Conservation (phyloP, 2,329 filamentous ascomycete species). For the Dactylellina leptospora region DNA sequence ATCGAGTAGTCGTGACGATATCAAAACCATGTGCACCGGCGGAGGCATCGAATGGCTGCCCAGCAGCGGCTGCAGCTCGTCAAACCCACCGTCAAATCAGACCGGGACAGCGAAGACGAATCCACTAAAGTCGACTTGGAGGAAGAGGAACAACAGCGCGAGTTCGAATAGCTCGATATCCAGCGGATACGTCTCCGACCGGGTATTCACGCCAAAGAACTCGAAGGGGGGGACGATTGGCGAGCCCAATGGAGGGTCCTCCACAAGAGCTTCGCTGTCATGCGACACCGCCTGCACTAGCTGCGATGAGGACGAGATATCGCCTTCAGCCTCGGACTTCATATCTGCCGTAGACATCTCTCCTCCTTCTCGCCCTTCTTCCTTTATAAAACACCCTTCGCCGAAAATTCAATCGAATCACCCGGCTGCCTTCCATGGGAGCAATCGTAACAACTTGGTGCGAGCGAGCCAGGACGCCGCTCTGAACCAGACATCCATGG, state of each 20-base stretch:
- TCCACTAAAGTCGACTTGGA: no score
- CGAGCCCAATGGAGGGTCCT: slow-evolving; percentile 12
- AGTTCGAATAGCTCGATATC: no score
- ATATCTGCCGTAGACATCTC: background rate
- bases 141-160: no score
- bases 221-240: no score
- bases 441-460: background rate
- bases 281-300: slow-evolving; percentile 18
- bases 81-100: background rate
- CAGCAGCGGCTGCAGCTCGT: background rate
- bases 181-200: no score
- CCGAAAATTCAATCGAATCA: background rate
- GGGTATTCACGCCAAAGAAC: slow-evolving; percentile 17
- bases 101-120: background rate
- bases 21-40: slow-evolving; percentile 37
- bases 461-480: background rate
- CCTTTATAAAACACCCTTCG: background rate
- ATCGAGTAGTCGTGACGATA: background rate
- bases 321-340: background rate
- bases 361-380: background rate
- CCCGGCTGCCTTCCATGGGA: slow-evolving; percentile 13
- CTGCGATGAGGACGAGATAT: background rate
- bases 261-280: slow-evolving; percentile 33
- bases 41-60: slow-evolving; percentile 10
- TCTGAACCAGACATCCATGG: background rate